These are phyloP conservation scores for Solanum rostratum DNA, from an alignment of 257 asterid species.

Conservation along the genomic window DNA sequence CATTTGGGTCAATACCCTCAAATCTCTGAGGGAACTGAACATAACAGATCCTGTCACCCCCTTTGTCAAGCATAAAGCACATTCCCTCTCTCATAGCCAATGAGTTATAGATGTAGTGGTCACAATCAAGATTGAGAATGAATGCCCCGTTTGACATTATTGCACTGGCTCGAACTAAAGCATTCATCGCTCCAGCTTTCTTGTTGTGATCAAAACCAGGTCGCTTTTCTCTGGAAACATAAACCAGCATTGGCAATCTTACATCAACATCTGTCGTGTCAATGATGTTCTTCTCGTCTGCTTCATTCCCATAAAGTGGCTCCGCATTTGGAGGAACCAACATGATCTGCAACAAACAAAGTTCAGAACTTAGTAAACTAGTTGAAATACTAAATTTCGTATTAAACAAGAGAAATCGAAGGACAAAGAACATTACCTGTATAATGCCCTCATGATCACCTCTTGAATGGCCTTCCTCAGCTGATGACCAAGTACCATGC, in stretches of 20 bases:
- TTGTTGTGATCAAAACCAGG: slow-evolving; percentile 81
- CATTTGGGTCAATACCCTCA: slow-evolving; percentile 88
- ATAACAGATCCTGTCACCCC: slow-evolving; percentile 81
- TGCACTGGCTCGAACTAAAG: slow-evolving; percentile 85
- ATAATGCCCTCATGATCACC: slow-evolving; percentile 91
- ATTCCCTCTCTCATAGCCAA: slow-evolving; percentile 78
- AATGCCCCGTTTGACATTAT: slow-evolving; percentile 89
- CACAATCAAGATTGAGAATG: slow-evolving; percentile 86
- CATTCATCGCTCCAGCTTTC: slow-evolving; percentile 96
- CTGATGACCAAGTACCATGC: slow-evolving; percentile 85
- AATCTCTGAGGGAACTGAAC: slow-evolving; percentile 89
- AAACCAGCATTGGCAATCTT: slow-evolving; percentile 83
- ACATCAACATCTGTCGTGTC: slow-evolving; percentile 61
- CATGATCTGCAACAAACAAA: slow-evolving; percentile 55
- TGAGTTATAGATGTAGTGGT: slow-evolving; percentile 77
- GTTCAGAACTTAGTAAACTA: background rate
- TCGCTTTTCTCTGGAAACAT: slow-evolving; percentile 85
- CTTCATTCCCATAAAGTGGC: slow-evolving; percentile 53
- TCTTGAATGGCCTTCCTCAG: slow-evolving; percentile 56
- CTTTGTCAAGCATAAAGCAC: slow-evolving; percentile 94
- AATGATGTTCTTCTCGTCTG: slow-evolving; percentile 42
- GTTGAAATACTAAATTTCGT: too few species aligned
- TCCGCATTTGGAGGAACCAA: slow-evolving; percentile 74
- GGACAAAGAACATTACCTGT: slow-evolving; percentile 38
- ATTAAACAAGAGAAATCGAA: background rate